phyloP scores from a whole-genome alignment of 371 early-diverging fungal genomes.

The Thermomucor indicae-seudaticae region DNA sequence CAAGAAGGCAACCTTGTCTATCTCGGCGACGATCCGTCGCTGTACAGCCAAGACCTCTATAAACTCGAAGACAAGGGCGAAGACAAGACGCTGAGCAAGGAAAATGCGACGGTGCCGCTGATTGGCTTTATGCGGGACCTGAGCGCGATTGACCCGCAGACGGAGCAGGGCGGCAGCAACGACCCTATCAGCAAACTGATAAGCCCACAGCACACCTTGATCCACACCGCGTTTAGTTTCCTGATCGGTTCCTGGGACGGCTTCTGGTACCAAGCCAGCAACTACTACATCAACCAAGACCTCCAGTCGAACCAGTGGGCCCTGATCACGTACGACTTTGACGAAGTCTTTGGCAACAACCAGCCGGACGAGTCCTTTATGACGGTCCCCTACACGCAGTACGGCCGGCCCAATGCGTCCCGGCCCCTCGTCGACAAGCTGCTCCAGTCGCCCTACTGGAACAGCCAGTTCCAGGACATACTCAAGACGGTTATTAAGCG shows the following conservation, averaged over 20 bases:
- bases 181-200: constrained; percentile 17
- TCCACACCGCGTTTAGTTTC: constrained; percentile 42
- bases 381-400: constrained; percentile 34
- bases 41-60: constrained; percentile 25
- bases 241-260: constrained; percentile 46
- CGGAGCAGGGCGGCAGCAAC: too few species aligned
- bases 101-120: constrained; percentile 8
- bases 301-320: constrained; percentile 42
- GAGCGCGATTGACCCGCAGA: too few species aligned
- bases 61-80: constrained; percentile 24
- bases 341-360: constrained; percentile 48
- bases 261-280: constrained; percentile 46
- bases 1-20: constrained; percentile 24
- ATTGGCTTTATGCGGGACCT: constrained; percentile 13
- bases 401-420: constrained; percentile 26
- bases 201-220: constrained; percentile 29
- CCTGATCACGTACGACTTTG: constrained; percentile 52
- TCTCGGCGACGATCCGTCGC: constrained; percentile 27
- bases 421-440: constrained; percentile 35
- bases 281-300: constrained; percentile 52
- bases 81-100: constrained; percentile 10
- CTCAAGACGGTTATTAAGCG: constrained; percentile 48
- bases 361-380: neutral
- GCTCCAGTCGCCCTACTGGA: constrained; percentile 43
- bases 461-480: constrained; percentile 38